Evolutionary conservation across 2,329 filamentous ascomycete species (phyloP).

Genomic region (Paecilomyces dactylethromorphus): DNA sequence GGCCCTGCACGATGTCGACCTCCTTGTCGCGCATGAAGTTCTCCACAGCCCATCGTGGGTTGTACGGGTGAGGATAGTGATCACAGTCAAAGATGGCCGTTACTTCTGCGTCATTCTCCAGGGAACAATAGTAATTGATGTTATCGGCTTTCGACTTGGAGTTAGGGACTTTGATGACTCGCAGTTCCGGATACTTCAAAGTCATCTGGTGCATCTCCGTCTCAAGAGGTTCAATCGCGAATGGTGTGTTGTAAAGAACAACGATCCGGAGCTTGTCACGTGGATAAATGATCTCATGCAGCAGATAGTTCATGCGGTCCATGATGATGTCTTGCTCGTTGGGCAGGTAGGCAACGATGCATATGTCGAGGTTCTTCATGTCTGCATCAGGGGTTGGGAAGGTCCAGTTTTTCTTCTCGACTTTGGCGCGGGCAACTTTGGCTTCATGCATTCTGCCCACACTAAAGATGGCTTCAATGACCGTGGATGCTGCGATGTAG

Average conservation of each 20-base stretch:
- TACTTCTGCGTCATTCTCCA: slow-evolving; percentile 39
- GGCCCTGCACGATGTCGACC: slow-evolving; percentile 45
- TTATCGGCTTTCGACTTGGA: slow-evolving; percentile 47
- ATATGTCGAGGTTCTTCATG: slow-evolving; percentile 39
- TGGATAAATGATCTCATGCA: slow-evolving; percentile 43
- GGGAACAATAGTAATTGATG: slow-evolving; percentile 42
- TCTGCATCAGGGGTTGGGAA: slow-evolving; percentile 37
- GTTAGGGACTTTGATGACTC: slow-evolving; percentile 42
- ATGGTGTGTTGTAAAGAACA: slow-evolving; percentile 44
- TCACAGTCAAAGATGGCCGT: slow-evolving; percentile 47
- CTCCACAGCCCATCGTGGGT: slow-evolving; percentile 44
- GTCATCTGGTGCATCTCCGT: slow-evolving; percentile 34
- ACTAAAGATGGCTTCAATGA: slow-evolving; percentile 36
- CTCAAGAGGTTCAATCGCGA: slow-evolving; percentile 31
- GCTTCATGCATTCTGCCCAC: slow-evolving; percentile 31
- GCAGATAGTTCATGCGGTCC: slow-evolving; percentile 40
- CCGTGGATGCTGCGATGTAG: slow-evolving; percentile 37
- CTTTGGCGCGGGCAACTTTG: slow-evolving; percentile 28
- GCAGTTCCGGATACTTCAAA: slow-evolving; percentile 32
- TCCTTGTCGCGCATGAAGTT: slow-evolving; percentile 37
- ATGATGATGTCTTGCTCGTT: slow-evolving; percentile 47
- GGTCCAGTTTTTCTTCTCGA: slow-evolving; percentile 32
- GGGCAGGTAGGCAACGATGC: slow-evolving; percentile 46
- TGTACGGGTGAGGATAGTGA: slow-evolving; percentile 45
- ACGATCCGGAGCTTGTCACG: slow-evolving; percentile 42